A percentile compares a stretch with the other conserved stretches of the same genome.
Evolutionary conservation across 441 rosid species (phyloP).

Genomic region (Aleurites moluccanus): DNA sequence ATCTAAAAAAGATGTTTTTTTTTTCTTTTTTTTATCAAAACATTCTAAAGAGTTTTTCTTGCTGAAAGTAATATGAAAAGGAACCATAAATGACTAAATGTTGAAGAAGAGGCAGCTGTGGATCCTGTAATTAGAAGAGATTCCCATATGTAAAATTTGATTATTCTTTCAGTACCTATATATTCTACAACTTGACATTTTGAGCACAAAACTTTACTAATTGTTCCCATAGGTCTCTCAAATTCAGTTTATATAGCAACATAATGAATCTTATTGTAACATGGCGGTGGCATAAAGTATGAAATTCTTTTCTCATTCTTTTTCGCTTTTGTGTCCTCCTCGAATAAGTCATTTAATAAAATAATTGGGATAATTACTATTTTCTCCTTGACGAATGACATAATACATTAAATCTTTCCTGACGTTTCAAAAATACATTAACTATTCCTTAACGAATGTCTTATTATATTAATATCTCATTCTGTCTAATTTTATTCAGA

Average conservation of each 20-base stretch:
- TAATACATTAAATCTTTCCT: no score
- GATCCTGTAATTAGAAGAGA: no score
- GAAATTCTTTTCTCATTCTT: not conserved
- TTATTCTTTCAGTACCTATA: not conserved
- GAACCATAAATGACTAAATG: not conserved
- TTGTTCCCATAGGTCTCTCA: not conserved
- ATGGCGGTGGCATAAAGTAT: conserved; percentile 8
- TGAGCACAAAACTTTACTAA: not conserved
- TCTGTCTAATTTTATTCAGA: no score
- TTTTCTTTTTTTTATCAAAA: not conserved
- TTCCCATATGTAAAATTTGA: not conserved
- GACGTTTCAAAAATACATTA: no score
- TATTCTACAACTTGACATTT: not conserved
- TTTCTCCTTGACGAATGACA: no score
- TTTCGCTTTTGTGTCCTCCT: not conserved
- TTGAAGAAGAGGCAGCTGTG: not conserved
- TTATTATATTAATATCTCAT: no score
- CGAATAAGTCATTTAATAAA: no score
- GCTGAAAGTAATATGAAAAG: conserved; percentile 6
- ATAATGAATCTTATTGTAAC: not conserved
- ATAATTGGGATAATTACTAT: no score
- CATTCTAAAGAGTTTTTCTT: not conserved
- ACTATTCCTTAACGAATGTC: no score
- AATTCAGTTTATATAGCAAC: not conserved
- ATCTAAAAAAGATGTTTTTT: not conserved